These are phyloP conservation scores for Flaveria robusta DNA, from an alignment of 129 eudicot species.

Conservation along the genomic window DNA sequence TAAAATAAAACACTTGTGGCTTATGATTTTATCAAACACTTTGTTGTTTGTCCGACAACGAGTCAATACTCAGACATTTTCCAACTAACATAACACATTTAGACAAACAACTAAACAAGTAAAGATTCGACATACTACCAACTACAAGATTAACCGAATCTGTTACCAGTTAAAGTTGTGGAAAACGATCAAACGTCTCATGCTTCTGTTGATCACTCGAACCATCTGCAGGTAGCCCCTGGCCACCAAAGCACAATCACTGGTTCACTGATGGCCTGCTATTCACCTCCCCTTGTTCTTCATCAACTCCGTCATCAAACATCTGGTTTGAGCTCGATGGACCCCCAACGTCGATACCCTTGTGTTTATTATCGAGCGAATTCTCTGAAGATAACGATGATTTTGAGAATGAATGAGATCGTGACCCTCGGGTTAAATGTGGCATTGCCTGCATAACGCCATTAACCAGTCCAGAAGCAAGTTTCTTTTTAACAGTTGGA, in stretches of 20 bases:
- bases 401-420: constrained; percentile 55
- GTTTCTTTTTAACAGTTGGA: constrained; percentile 71
- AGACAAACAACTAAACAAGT: constrained; percentile 14
- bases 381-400: constrained; percentile 55
- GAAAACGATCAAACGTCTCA: constrained; percentile 40
- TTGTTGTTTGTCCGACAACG: constrained; percentile 5
- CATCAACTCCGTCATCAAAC: constrained; percentile 41
- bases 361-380: constrained; percentile 44
- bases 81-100: constrained; percentile 18
- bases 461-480: constrained; percentile 63
- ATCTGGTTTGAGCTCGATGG: constrained; percentile 47
- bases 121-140: background rate
- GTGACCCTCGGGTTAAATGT: constrained; percentile 30
- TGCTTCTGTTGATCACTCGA: constrained; percentile 31
- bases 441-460: constrained; percentile 79
- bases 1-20: background rate
- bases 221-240: constrained; percentile 20
- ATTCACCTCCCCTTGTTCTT: constrained; percentile 45
- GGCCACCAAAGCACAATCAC: constrained; percentile 59
- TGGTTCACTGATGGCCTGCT: constrained; percentile 58
- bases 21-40: background rate
- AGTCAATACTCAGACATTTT: constrained; percentile 6
- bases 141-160: constrained; percentile 15
- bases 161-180: constrained; percentile 21
- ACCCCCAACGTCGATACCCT: constrained; percentile 40